Percentiles rank a stretch among this genome's conserved stretches.
phyloP scores from a whole-genome alignment of 2,329 filamentous ascomycete genomes.

The Colletotrichum cuscutae region DNA sequence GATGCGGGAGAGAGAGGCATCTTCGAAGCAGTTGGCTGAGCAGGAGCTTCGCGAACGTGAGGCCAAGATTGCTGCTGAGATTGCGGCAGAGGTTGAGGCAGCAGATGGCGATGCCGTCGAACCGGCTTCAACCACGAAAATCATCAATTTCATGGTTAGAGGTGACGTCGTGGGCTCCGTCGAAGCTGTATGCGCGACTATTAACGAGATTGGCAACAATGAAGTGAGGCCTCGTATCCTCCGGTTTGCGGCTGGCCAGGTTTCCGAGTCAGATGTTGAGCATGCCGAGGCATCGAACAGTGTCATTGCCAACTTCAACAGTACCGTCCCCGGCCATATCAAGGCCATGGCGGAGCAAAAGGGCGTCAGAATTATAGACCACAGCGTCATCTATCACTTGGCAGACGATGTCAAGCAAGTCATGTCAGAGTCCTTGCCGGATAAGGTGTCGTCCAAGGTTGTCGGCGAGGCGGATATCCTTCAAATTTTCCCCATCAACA shows the following conservation, averaged over 20 bases:
- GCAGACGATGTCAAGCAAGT: constrained; percentile 76
- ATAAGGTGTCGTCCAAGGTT: constrained; percentile 74
- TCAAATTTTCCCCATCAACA: constrained; percentile 84
- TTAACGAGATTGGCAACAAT: constrained; percentile 83
- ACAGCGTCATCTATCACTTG: constrained; percentile 87
- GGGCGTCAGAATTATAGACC: constrained; percentile 82
- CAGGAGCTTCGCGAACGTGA: constrained; percentile 72
- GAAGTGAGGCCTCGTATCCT: constrained; percentile 84
- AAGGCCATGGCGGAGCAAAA: constrained; percentile 74
- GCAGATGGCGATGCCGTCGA: constrained; percentile 51
- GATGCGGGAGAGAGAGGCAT: constrained; percentile 75
- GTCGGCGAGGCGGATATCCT: constrained; percentile 88
- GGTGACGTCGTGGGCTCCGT: constrained; percentile 94
- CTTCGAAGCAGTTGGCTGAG: constrained; percentile 85
- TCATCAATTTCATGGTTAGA: constrained; percentile 87
- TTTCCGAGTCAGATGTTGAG: constrained; percentile 89
- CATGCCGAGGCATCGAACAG: constrained; percentile 83
- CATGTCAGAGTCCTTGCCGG: constrained; percentile 76
- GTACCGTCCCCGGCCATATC: constrained; percentile 73
- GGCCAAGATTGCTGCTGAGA: constrained; percentile 52
- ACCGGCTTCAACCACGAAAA: constrained; percentile 48
- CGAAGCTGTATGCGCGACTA: constrained; percentile 84
- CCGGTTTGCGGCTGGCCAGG: constrained; percentile 78
- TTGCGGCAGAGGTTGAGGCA: constrained; percentile 47
- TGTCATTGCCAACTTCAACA: constrained; percentile 89